Evolutionary conservation across 1,139 yeast species (phyloP), one percentile per base, ranked within the genome.

Genomic region (Trichomonascaceae sp.): DNA sequence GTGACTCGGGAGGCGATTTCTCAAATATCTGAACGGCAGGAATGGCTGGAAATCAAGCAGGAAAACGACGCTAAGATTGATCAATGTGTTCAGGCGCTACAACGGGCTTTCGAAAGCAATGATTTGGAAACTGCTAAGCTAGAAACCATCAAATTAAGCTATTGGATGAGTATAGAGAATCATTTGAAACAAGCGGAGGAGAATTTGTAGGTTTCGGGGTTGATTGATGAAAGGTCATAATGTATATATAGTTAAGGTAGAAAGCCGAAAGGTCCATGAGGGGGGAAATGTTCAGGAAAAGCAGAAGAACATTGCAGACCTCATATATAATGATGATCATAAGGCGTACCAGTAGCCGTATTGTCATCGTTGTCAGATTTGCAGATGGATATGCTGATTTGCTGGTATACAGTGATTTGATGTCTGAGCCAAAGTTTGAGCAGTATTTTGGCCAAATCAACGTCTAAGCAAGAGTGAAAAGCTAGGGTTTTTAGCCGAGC

Each of bases 1-100:
- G 95, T 89, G 61, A 84, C 88, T 1, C 91, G 89, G 63, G 96
- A 88, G 65, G 77, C 80, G 43, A 74, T 87, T 55, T 89, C 85
- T 59, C 81, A 82, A 65, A 84, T 90, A 1, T 72, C 73, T 9
- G 72, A 73, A 57, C 84, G 80, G 56, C 70, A 74, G 2, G 95
- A 87, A 53, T 73, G 87, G 53, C 78, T 73, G 1, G 73, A 66
- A 1, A 68, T 89, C 54, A 74, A 76, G 46, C 65, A 59, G 10
- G 88, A 83, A 56, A 87, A 87, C 61, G 76, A 81, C 44, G 68
- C 57, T 36, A 71, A 89, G 43, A 80, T 87, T 19, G 65, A 67
- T 1, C 61, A 66, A 1, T 65, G 77, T 1, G 81, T 78, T 20
- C 57, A 68, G 1, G 57, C 55, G 2, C 66, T 80, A 51, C 71